Evolutionary conservation across 805 yeast genomes (phyloP), one percentile per base, ranked within the genome.

Genomic region (Wickerhamiella domercqiae): DNA sequence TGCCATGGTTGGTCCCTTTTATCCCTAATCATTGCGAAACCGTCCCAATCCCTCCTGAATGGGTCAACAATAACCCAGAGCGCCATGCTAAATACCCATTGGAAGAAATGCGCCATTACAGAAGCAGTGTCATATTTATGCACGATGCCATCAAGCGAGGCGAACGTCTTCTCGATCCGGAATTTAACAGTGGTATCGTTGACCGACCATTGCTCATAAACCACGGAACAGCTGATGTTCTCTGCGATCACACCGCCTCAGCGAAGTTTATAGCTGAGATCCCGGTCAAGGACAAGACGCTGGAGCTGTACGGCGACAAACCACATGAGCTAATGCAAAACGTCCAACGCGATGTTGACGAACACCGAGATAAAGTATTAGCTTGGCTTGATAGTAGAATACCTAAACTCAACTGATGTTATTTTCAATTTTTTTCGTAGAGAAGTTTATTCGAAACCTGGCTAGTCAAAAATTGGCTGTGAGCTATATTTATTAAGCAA

Each of bases 221-320:
- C 29, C 60, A 54, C 32, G 64, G 64, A 20, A 40, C 70, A 75
- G 65, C 26, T 2, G 54, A 51, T 31, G 20, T n/a, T 14, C 31
- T 51, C 16, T 45, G 53, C 39, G 49, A 44, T 29, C 34, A 26
- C 20, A 38, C 30, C 11, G 44, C 42, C 21, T 24, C 49, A 5
- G 25, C 32, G 28, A 16, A 40, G 37, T 47, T 47, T 34, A 33
- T 41, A 32, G 30, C 37, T 3, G 14, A 34, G 21, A 43, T 37
- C 7, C 37, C 33, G 14, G 36, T 42, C 11, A 34, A 37, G 13
- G 51, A 48, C 38, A 49, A 49, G 37, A 43, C 46, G 16, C 38
- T 45, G n/a, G 38, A 43, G 17, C 22, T 38, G 3, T 44, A 48
- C 24, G 37, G 35, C 5, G 50, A 41, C 14, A 29, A 32, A 38